Base-by-base conservation (phyloP, 768 basidiomycete species). In the Podaxis pistillaris region DNA sequence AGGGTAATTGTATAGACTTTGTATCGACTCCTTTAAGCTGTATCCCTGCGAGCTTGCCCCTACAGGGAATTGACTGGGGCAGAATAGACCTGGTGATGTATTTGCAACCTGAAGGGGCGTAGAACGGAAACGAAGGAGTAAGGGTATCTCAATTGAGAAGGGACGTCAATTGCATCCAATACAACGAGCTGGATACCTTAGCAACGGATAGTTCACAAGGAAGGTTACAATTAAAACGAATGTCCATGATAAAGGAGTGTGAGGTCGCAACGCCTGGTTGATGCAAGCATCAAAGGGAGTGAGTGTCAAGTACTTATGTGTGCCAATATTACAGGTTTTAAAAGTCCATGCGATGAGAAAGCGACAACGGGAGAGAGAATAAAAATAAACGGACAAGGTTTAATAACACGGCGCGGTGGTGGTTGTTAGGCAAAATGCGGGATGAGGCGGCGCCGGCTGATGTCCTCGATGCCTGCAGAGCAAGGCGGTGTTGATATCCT, bases 401-500 rank as follows among this genome's bases (percentile, higher is more conserved):
- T n/a, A 49, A 55, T 19, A 11, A 49, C 30, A 36, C 30, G 52
- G 41, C 8, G 2, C 13, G 36, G 22, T 13, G 44, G 37, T 55
- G 47, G 55, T 56, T 55, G 36, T 62, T 56, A 62, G 30, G 55
- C 61, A 26, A 62, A 47, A 56, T 56, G 54, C 33, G 61, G 61
- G 26, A 62, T 49, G 33, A 56, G 53, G n/a, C 61, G 61, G 15
- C 53, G 55, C 36, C 70, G 68, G 68, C 73, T 66, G 57, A 70
- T 71, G 13, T 65, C 71, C 59, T 67, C 65, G 61, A 74, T 58
- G 28, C 76, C 73, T 17, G 71, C 70, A 49, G 75, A 70, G 47
- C 68, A 73, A 52, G 78, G 74, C 46, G 79, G 73, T 37, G 78
- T 75, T 41, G 81, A 82, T 38, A 83, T 78, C 50, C 81, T 75